Conservation (phyloP, 106 monocot species). For the Cymbidium sinense region DNA sequence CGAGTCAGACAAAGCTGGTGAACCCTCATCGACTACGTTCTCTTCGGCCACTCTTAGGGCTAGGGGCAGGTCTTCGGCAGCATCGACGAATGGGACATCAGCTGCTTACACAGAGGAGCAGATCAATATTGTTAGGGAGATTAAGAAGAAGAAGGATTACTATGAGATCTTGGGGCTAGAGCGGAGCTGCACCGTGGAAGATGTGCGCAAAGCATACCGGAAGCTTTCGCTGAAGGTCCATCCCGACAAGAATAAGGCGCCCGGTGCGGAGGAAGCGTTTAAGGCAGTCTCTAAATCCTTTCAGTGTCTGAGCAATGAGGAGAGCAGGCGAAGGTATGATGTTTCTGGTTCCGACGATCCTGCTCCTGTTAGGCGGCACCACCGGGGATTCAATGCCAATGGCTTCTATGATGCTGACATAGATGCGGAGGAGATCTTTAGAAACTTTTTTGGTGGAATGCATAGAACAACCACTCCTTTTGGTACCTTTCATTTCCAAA, state of each 20-base stretch:
- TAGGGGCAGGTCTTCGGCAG: constrained; percentile 12
- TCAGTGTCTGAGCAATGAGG: constrained; percentile 88
- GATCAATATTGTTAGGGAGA: constrained; percentile 55
- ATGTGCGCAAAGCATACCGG: constrained; percentile 81
- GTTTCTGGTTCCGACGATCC: constrained; percentile 78
- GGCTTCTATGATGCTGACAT: constrained; percentile 81
- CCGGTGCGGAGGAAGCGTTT: constrained; percentile 90
- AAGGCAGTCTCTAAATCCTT: constrained; percentile 95
- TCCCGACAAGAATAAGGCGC: constrained; percentile 93
- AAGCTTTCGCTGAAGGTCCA: constrained; percentile 94
- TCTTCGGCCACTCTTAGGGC: constrained; percentile 15
- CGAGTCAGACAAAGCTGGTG: not conserved
- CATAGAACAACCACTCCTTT: constrained; percentile 42
- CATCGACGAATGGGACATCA: constrained; percentile 16
- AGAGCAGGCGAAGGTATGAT: constrained; percentile 73
- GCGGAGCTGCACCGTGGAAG: constrained; percentile 66
- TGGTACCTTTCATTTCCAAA: constrained; percentile 64
- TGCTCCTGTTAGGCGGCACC: constrained; percentile 15
- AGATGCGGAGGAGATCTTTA: constrained; percentile 93
- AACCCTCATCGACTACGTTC: not conserved
- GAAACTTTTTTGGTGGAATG: constrained; percentile 75
- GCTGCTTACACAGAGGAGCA: constrained; percentile 88
- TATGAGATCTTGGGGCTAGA: constrained; percentile 84
- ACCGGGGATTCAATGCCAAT: constrained; percentile 24
- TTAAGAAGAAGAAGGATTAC: constrained; percentile 83